These are phyloP conservation scores for Aspergillus leporis DNA, from an alignment of 495 filamentous ascomycete genomes.

Conservation along the genomic window DNA sequence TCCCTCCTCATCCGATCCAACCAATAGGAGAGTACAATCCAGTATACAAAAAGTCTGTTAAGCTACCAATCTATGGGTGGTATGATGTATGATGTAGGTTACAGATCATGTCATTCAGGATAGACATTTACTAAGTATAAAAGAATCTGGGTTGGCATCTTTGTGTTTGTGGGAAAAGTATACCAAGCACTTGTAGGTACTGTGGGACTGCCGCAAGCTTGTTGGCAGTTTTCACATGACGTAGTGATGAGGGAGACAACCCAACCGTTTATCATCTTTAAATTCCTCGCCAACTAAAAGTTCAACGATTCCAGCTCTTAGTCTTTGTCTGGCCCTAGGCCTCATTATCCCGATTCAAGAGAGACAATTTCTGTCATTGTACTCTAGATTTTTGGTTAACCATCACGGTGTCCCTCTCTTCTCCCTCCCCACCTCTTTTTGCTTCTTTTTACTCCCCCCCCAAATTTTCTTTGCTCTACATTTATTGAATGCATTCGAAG, in stretches of 20 bases:
- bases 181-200: not conserved
- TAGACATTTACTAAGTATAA: slow-evolving; percentile 9
- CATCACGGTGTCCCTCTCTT: not conserved
- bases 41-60: not conserved
- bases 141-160: not conserved
- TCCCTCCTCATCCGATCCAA: not conserved
- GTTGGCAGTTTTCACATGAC: slow-evolving; percentile 35
- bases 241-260: slow-evolving; percentile 22
- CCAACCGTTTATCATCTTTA: not conserved
- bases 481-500: slow-evolving; percentile 8
- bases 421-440: slow-evolving; percentile 18
- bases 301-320: not conserved
- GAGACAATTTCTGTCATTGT: not conserved
- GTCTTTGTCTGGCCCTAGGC: not conserved
- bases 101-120: not conserved
- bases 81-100: not conserved
- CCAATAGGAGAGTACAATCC: not conserved
- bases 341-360: not conserved
- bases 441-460: slow-evolving; percentile 23
- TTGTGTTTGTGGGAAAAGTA: not conserved
- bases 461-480: slow-evolving; percentile 17
- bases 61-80: not conserved
- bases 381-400: not conserved
- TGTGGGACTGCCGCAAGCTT: slow-evolving; percentile 1
- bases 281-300: not conserved